These are phyloP conservation scores for Rosa hybrid DNA, from an alignment of 331 rosid species.

Conservation along the genomic window DNA sequence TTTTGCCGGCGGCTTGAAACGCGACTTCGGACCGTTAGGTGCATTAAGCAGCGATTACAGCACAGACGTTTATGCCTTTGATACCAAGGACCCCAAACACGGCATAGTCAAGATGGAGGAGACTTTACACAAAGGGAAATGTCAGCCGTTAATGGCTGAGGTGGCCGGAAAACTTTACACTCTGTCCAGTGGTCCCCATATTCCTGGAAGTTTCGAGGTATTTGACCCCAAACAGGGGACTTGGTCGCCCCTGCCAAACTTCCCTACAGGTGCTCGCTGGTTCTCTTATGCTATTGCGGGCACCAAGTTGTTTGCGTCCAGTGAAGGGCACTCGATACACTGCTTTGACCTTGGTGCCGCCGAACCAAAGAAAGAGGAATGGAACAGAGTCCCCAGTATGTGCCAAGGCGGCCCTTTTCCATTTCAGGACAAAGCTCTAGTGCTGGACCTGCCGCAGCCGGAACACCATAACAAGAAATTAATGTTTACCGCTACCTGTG, in stretches of 20 bases:
- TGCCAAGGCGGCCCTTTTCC: background rate
- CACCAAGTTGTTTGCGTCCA: background rate
- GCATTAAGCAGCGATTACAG: too few species aligned
- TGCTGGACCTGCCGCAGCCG: slow-evolving; percentile 6
- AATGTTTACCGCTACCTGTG: background rate
- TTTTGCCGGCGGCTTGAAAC: background rate
- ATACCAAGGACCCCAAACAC: background rate
- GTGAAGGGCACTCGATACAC: background rate
- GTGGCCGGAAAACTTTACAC: background rate
- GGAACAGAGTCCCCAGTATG: background rate
- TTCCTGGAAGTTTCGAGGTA: background rate
- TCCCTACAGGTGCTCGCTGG: background rate
- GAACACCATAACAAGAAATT: background rate
- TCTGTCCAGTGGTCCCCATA: background rate
- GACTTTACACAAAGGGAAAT: background rate
- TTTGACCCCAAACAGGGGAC: background rate
- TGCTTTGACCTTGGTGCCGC: background rate
- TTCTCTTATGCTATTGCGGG: background rate
- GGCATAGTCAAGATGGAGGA: background rate
- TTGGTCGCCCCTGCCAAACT: background rate
- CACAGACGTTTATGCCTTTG: background rate
- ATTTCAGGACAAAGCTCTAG: background rate
- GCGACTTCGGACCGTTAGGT: too few species aligned
- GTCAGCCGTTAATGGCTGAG: background rate
- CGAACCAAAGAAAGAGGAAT: background rate